A percentile compares a stretch with the other conserved stretches of the same genome.
phyloP scores from a whole-genome alignment of 2,329 filamentous ascomycete genomes.

The Zasmidium cellare region DNA sequence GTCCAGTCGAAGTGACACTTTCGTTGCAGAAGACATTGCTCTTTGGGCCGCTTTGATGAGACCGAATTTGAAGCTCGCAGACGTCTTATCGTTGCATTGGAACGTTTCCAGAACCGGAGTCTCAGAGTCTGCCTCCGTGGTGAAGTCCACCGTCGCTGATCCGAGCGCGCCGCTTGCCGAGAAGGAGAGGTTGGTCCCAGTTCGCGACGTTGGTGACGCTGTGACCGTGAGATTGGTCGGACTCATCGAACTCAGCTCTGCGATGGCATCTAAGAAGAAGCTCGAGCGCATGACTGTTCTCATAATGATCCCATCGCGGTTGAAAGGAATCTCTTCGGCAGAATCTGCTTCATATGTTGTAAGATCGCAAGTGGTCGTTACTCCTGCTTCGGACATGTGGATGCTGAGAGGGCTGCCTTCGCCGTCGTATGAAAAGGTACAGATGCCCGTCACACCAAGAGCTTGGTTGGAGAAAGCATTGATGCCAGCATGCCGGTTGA shows the following conservation, averaged over 20 bases:
- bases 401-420: conserved; percentile 79
- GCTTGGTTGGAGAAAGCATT: conserved; percentile 80
- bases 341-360: conserved; percentile 67
- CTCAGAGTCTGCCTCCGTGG: conserved; percentile 26
- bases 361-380: conserved; percentile 86
- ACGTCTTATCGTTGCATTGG: conserved; percentile 57
- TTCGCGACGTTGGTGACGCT: conserved; percentile 38
- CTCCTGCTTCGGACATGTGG: conserved; percentile 79
- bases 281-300: conserved; percentile 92
- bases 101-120: conserved; percentile 69
- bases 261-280: conserved; percentile 70
- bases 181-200: conserved; percentile 69
- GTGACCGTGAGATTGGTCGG: conserved; percentile 56
- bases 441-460: conserved; percentile 81
- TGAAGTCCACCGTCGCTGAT: conserved; percentile 62
- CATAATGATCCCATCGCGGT: conserved; percentile 74
- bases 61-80: conserved; percentile 80
- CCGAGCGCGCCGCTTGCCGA: conserved; percentile 63
- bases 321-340: conserved; percentile 80
- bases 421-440: conserved; percentile 74
- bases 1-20: conserved; percentile 88
- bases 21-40: conserved; percentile 90
- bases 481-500: conserved; percentile 45
- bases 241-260: conserved; percentile 67
- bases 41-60: conserved; percentile 81